phyloP scores from a whole-genome alignment of 176 grass and related monocot genomes.

The Dendrocalamus sinicus region DNA sequence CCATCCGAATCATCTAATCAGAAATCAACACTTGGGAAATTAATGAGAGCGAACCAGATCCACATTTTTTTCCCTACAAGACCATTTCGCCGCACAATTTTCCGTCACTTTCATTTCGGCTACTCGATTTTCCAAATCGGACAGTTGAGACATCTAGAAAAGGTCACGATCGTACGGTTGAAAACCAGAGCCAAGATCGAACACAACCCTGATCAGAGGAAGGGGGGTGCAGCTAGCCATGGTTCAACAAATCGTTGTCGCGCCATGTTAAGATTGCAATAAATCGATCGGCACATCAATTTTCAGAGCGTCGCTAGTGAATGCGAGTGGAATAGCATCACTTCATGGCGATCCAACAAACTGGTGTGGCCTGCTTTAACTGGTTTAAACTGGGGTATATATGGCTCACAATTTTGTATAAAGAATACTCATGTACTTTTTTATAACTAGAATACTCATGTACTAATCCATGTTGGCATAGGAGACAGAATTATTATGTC shows the following conservation, averaged over 20 bases:
- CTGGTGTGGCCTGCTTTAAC: slow-evolving; percentile 12
- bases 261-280: slow-evolving; percentile 11
- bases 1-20: neutral
- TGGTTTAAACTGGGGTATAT: neutral
- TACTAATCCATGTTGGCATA: neutral
- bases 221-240: neutral
- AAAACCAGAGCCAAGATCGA: neutral
- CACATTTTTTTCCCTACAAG: neutral
- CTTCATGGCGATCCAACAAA: slow-evolving; percentile 44
- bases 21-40: neutral
- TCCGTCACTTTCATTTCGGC: slow-evolving; percentile 21
- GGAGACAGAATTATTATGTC: no score
- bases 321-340: neutral
- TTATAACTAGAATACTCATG: neutral
- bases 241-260: slow-evolving; percentile 25
- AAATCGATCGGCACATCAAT: slow-evolving; percentile 10
- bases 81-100: neutral
- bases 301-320: neutral
- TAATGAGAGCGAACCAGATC: neutral
- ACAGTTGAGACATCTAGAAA: slow-evolving; percentile 6
- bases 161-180: slow-evolving; percentile 17
- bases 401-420: neutral
- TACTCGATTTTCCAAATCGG: slow-evolving; percentile 28
- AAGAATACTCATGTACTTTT: neutral
- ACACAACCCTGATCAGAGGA: neutral